Evolutionary conservation across 179 eudicot genomes (phyloP).

Genomic region (Pouteria campechiana): DNA sequence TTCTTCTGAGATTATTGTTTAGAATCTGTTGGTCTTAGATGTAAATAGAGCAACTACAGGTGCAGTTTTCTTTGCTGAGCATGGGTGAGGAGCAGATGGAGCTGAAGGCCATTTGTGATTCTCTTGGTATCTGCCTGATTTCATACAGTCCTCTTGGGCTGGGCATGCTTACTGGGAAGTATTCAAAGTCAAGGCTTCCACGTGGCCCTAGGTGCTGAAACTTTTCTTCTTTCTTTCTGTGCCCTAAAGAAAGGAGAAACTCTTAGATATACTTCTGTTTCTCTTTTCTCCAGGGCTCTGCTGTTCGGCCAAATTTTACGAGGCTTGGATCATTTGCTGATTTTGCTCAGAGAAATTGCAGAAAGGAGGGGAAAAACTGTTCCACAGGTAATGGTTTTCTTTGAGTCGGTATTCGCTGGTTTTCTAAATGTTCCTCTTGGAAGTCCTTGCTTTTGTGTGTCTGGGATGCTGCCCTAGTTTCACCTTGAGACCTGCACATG

Average conservation of each 20-base stretch:
- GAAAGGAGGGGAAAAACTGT: slow-evolving; percentile 53
- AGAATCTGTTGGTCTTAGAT: neutral
- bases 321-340: slow-evolving; percentile 70
- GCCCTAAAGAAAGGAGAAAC: neutral
- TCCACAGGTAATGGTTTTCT: slow-evolving; percentile 64
- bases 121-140: slow-evolving; percentile 63
- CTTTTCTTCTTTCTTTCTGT: neutral
- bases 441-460: too few species aligned
- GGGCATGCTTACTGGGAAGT: slow-evolving; percentile 97
- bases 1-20: too few species aligned
- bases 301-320: slow-evolving; percentile 75
- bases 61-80: slow-evolving; percentile 82
- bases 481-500: too few species aligned
- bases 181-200: slow-evolving; percentile 56
- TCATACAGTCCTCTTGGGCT: slow-evolving; percentile 90
- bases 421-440: neutral
- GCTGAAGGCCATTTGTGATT: slow-evolving; percentile 61
- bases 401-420: slow-evolving; percentile 1
- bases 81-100: slow-evolving; percentile 86
- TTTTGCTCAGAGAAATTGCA: slow-evolving; percentile 48
- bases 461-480: too few species aligned
- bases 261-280: neutral
- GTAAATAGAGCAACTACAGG: slow-evolving; percentile 47
- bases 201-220: slow-evolving; percentile 59
- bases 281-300: slow-evolving; percentile 34